These are phyloP conservation scores for Fusarium citri DNA, from an alignment of 2,329 filamentous ascomycete genomes.

Conservation along the genomic window DNA sequence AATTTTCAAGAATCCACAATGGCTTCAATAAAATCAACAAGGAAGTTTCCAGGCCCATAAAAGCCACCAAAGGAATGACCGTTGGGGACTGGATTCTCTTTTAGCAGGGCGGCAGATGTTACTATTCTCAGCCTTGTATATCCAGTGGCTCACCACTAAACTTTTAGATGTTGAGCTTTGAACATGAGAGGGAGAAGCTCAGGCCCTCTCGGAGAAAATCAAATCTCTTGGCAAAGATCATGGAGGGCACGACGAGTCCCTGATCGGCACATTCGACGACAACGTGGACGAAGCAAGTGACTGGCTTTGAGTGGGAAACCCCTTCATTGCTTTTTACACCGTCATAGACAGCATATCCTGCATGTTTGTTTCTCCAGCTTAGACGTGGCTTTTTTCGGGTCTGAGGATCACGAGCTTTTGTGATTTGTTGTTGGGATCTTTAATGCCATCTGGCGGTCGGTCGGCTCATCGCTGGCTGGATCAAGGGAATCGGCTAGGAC, in stretches of 20 bases:
- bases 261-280: constrained; percentile 39
- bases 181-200: constrained; percentile 12
- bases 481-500: constrained; percentile 33
- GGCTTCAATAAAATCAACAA: constrained; percentile 11
- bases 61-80: constrained; percentile 4
- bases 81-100: constrained; percentile 9
- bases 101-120: background rate
- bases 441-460: constrained; percentile 15
- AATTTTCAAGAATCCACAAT: constrained; percentile 38
- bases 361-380: constrained; percentile 22
- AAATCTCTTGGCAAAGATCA: constrained; percentile 42
- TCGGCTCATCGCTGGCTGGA: constrained; percentile 35
- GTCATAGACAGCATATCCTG: constrained; percentile 27
- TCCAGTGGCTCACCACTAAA: background rate
- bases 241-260: constrained; percentile 37
- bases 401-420: constrained; percentile 3
- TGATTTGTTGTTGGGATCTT: background rate
- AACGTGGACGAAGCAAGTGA: background rate
- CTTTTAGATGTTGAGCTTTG: background rate
- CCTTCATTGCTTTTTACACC: constrained; percentile 20
- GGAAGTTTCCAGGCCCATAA: constrained; percentile 7
- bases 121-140: constrained; percentile 16
- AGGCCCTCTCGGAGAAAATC: constrained; percentile 36
- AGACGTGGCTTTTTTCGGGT: constrained; percentile 21
- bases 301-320: constrained; percentile 2